These are phyloP conservation scores for Beauveria australis DNA, from an alignment of 2,329 filamentous ascomycete species.

Conservation along the genomic window DNA sequence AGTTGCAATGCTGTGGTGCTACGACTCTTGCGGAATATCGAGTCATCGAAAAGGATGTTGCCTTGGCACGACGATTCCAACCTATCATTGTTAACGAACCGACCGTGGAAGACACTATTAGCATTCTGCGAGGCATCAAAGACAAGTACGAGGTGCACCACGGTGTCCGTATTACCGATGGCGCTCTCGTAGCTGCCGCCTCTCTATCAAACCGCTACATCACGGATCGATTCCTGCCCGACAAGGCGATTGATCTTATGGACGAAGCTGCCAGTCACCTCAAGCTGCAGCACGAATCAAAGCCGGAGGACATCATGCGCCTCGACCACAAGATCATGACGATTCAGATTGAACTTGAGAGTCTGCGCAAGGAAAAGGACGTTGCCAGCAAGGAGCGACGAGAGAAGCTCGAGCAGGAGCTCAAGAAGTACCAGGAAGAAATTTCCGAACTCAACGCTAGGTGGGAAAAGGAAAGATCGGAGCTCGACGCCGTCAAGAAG, in stretches of 20 bases:
- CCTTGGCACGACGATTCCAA: constrained; percentile 85
- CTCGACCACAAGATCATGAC: constrained; percentile 95
- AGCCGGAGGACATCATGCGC: constrained; percentile 87
- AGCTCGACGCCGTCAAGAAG: constrained; percentile 81
- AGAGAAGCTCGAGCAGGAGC: constrained; percentile 70
- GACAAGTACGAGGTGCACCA: constrained; percentile 97
- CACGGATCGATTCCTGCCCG: constrained; percentile 88
- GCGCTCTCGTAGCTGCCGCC: constrained; percentile 83
- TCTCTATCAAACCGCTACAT: constrained; percentile 94
- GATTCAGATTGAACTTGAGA: constrained; percentile 93
- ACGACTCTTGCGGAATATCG: constrained; percentile 91
- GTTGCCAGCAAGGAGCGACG: constrained; percentile 79
- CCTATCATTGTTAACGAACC: constrained; percentile 92
- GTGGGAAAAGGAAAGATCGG: constrained; percentile 83
- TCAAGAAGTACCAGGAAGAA: constrained; percentile 72
- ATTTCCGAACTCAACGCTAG: constrained; percentile 65
- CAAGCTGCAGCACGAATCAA: constrained; percentile 89
- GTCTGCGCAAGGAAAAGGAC: constrained; percentile 87
- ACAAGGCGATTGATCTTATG: constrained; percentile 95
- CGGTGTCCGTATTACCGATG: constrained; percentile 88
- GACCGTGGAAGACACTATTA: constrained; percentile 84
- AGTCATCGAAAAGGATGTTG: constrained; percentile 91
- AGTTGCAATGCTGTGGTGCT: constrained; percentile 90
- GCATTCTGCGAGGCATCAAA: constrained; percentile 91
- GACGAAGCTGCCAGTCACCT: constrained; percentile 90